Base-by-base conservation (phyloP, 2,329 filamentous ascomycete genomes). In the Pseudogymnoascus verrucosus region DNA sequence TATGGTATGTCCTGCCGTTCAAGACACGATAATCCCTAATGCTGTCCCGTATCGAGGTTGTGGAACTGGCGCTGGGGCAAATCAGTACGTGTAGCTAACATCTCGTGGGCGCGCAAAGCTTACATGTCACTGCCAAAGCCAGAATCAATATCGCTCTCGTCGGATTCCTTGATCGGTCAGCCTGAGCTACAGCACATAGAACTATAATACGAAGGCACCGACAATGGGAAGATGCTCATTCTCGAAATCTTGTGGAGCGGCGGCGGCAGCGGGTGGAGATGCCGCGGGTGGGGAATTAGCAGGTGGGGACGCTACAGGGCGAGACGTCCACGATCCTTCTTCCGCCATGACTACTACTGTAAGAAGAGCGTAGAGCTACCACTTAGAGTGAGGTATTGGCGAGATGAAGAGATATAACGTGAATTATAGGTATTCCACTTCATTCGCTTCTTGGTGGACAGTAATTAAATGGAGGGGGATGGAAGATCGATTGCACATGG, bases 1-100 rank as follows among this genome's bases (percentile, higher is more conserved):
- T 64, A 19, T 65, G 64, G 44, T 60, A 65, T 28, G 62, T 65
- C 14, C 64, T 44, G 14, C 62, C 62, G 19, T 65, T 51, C 16
- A 64, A 28, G 16, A 63, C 62, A n/a, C 62, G 64, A 64, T 65
- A 65, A 47, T 65, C 28, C 19, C 19, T 44, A 37, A 65, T 65
- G 10, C 47, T 64, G 16, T 39, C 42, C 8, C 14, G 26, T 31
- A 65, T 59, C n/a, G 64, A 65, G 34, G 62, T 39, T 23, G 64
- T 65, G 16, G 62, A 64, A 61, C 64, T 65, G 28, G 34, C 62
- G 6, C 62, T 65, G 63, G 10, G 26, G 54, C 21, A 14, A 26
- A 34, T 54, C n/a, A 54, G 26, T 54, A 3, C 6, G n/a, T 34
- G 47, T 40, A 31, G 39, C 37, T 7, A 54, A 61, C 40, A 36